phyloP scores from a whole-genome alignment of 2,329 filamentous ascomycete species.

The Epichloe baconii region DNA sequence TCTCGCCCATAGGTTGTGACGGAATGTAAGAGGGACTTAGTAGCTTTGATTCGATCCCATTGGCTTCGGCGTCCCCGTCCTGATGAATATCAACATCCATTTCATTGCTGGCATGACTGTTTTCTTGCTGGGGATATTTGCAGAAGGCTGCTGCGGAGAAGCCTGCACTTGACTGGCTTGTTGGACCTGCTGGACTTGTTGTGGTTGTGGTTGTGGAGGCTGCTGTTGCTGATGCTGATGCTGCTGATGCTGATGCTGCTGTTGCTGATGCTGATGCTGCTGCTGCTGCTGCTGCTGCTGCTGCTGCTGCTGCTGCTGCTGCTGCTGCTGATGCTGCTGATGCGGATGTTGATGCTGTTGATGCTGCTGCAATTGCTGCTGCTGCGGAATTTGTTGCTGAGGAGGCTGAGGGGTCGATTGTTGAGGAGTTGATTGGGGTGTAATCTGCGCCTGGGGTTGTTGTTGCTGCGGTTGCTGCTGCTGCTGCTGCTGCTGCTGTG shows the following conservation, averaged over 20 bases:
- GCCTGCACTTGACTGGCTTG: slow-evolving; percentile 21
- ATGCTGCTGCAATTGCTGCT: slow-evolving; percentile 7
- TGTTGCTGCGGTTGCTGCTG: slow-evolving; percentile 15
- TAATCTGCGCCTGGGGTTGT: slow-evolving; percentile 12
- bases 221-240: slow-evolving; percentile 12
- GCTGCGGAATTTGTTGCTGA: slow-evolving; percentile 11
- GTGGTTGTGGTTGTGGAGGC: slow-evolving; percentile 12
- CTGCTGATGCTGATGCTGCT: slow-evolving; percentile 10
- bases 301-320: slow-evolving; percentile 8
- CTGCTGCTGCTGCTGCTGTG: slow-evolving; percentile 13
- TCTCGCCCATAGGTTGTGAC: slow-evolving; percentile 40
- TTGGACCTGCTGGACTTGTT: slow-evolving; percentile 14
- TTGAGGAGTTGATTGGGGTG: slow-evolving; percentile 7
- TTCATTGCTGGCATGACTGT: slow-evolving; percentile 31
- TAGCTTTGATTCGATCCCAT: slow-evolving; percentile 33
- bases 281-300: slow-evolving; percentile 13
- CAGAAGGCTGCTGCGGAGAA: slow-evolving; percentile 19
- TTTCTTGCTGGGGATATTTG: slow-evolving; percentile 26
- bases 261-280: slow-evolving; percentile 14
- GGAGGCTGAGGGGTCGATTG: slow-evolving; percentile 12
- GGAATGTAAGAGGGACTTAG: slow-evolving; percentile 37
- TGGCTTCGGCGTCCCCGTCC: slow-evolving; percentile 32
- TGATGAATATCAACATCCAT: slow-evolving; percentile 40
- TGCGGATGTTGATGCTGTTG: slow-evolving; percentile 8
- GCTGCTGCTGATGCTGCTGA: slow-evolving; percentile 13